Conservation (phyloP, 352 stramenopile genomes). For the Globisporangium mamillatum region DNA sequence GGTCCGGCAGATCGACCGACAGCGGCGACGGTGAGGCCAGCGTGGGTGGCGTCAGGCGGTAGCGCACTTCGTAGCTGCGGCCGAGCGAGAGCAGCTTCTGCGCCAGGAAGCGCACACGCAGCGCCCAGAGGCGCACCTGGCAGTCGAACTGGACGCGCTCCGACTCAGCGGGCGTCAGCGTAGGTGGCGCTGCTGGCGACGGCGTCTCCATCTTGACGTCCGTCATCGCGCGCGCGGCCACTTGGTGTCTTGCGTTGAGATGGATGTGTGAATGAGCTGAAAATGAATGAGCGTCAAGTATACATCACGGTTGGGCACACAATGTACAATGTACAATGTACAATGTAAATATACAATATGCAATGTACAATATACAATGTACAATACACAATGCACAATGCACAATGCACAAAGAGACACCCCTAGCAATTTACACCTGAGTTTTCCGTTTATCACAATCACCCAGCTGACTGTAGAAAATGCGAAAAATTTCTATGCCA, state of each 20-base stretch:
- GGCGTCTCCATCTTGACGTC: conserved; percentile 12
- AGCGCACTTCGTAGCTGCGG: conserved; percentile 51
- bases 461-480: too few relatives aligned
- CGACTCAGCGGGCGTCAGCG: conserved; percentile 11
- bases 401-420: too few relatives aligned
- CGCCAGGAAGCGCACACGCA: conserved; percentile 39
- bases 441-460: too few relatives aligned
- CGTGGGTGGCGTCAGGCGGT: conserved; percentile 25
- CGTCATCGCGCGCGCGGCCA: background rate
- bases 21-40: background rate
- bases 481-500: too few relatives aligned
- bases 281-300: background rate
- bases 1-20: conserved; percentile 22
- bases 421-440: too few relatives aligned
- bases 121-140: conserved; percentile 40
- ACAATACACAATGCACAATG: too few relatives aligned
- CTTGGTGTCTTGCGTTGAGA: background rate
- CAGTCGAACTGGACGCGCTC: conserved; percentile 40
- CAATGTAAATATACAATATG: background rate
- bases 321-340: conserved; percentile 2
- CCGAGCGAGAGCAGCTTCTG: conserved; percentile 63
- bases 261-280: background rate
- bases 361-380: background rate
- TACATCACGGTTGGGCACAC: background rate
- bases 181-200: background rate